phyloP scores from a whole-genome alignment of 176 grass and related monocot genomes.

The Carex myosuroides region DNA sequence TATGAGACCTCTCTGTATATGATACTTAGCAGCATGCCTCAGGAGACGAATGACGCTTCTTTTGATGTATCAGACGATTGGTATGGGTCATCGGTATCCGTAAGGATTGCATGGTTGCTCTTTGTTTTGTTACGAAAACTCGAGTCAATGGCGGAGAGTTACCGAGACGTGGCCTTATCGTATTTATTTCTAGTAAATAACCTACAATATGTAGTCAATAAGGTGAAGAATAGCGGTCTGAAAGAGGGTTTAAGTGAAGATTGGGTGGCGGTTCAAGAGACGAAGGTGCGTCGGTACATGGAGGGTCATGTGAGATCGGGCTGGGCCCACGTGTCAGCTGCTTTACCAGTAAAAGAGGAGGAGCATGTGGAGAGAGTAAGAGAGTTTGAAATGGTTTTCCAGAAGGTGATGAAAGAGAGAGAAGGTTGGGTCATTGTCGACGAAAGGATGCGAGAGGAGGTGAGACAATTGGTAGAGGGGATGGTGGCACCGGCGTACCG shows the following conservation, averaged over 20 bases:
- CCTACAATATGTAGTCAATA: constrained; percentile 48
- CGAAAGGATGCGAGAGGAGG: constrained; percentile 10
- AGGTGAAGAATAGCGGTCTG: constrained; percentile 34
- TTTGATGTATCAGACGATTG: background rate
- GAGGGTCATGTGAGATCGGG: constrained; percentile 32
- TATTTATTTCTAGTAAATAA: constrained; percentile 83
- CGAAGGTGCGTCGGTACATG: constrained; percentile 38
- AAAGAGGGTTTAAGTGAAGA: constrained; percentile 28
- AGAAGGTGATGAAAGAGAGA: constrained; percentile 18
- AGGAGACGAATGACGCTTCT: background rate
- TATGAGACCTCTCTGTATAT: constrained; percentile 26
- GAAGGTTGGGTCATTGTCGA: constrained; percentile 45
- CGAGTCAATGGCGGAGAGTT: constrained; percentile 48
- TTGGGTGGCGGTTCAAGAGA: constrained; percentile 36
- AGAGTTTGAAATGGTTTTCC: constrained; percentile 1
- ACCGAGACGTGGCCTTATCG: constrained; percentile 35
- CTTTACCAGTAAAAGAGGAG: constrained; percentile 21
- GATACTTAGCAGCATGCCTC: background rate
- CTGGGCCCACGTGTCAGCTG: constrained; percentile 26
- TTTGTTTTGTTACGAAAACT: constrained; percentile 50
- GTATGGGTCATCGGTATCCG: background rate
- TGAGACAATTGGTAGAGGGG: constrained; percentile 28
- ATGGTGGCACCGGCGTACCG: constrained; percentile 48
- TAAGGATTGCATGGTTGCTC: constrained; percentile 32
- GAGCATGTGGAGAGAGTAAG: constrained; percentile 26